phyloP scores from a whole-genome alignment of 306 rosid genomes.

The Inga leiocalycina region DNA sequence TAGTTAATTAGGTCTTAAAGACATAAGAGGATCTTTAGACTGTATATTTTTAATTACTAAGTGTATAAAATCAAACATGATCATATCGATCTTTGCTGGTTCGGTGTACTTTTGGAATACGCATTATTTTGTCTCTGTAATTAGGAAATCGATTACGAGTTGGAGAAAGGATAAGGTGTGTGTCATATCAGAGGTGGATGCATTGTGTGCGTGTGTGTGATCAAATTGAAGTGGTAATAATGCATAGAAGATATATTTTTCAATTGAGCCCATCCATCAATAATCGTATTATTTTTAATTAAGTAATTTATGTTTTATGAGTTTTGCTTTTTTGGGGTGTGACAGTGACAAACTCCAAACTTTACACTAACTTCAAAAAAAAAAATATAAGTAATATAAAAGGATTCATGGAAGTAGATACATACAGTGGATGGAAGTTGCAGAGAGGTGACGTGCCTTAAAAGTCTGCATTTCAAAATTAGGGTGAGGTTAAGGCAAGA shows the following conservation, averaged over 20 bases:
- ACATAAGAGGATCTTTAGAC: no score
- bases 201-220: not conserved
- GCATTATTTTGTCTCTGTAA: not conserved
- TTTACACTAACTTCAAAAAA: not conserved
- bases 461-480: not conserved
- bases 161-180: not conserved
- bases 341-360: not conserved
- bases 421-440: not conserved
- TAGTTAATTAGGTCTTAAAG: no score
- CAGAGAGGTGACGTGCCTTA: slow-evolving; percentile 1
- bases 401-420: not conserved
- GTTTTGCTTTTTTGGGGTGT: not conserved
- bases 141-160: not conserved
- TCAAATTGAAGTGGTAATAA: not conserved
- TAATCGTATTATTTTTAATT: not conserved
- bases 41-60: no score
- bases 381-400: not conserved
- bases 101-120: not conserved
- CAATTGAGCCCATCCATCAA: not conserved
- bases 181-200: not conserved
- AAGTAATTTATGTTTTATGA: not conserved
- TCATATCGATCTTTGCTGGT: not conserved
- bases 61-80: no score
- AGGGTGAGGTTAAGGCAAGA: not conserved
- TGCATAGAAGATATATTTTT: not conserved